These are phyloP conservation scores for Geotrichum klebahnii DNA, from an alignment of 1,139 yeast genomes.

Conservation along the genomic window DNA sequence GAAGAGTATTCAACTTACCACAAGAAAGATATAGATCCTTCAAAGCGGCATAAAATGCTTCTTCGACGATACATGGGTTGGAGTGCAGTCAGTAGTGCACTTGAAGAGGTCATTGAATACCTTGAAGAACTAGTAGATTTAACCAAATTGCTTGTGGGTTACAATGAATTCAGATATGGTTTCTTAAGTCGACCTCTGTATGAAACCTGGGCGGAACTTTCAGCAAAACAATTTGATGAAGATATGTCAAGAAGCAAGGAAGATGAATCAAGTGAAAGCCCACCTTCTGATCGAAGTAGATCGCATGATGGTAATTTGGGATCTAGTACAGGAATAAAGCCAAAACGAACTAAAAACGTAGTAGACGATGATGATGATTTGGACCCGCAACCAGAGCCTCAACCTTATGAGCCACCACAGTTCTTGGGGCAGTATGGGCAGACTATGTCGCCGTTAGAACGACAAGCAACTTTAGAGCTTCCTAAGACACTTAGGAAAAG, in stretches of 20 bases:
- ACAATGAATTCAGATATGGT: constrained; percentile 48
- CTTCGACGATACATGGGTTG: constrained; percentile 46
- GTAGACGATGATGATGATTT: too few relatives aligned
- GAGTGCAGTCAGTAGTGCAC: constrained; percentile 50
- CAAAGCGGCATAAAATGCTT: constrained; percentile 27
- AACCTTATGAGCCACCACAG: background rate
- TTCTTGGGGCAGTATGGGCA: background rate
- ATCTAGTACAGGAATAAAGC: too few relatives aligned
- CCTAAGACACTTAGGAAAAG: background rate
- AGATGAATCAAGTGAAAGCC: too few relatives aligned
- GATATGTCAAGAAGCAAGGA: background rate
- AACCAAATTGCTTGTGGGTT: constrained; percentile 46
- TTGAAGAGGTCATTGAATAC: constrained; percentile 49
- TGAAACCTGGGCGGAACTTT: constrained; percentile 43
- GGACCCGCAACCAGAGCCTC: background rate
- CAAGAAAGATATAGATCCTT: constrained; percentile 19
- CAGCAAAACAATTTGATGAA: background rate
- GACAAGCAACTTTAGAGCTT: background rate
- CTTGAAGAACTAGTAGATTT: constrained; percentile 46
- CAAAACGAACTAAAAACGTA: too few relatives aligned
- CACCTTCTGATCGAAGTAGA: too few relatives aligned
- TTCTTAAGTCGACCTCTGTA: constrained; percentile 47
- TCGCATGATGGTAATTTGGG: too few relatives aligned
- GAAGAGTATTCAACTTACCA: constrained; percentile 13
- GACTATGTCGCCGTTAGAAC: background rate